Percentiles rank a stretch among this genome's conserved stretches.
Evolutionary conservation across 2,329 filamentous ascomycete genomes (phyloP).

Genomic region (Ophiocordyceps robertsii): DNA sequence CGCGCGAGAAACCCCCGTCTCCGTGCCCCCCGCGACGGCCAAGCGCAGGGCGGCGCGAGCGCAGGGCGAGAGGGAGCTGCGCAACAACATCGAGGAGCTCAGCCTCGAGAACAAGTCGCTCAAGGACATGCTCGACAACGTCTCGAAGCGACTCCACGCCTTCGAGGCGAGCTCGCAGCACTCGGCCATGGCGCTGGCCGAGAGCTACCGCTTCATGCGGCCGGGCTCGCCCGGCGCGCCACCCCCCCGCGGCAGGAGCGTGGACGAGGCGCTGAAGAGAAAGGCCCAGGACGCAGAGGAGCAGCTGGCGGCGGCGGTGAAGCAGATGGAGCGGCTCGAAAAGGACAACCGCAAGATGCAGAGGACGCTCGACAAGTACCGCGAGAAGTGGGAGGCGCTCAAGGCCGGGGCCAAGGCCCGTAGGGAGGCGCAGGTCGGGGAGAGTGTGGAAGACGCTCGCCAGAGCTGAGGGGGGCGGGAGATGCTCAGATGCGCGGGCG

Average conservation of each 20-base stretch:
- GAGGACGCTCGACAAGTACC: constrained; percentile 42
- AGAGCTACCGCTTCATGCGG: constrained; percentile 57
- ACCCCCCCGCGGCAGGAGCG: constrained; percentile 12
- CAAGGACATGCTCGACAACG: constrained; percentile 72
- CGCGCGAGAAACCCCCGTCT: constrained; percentile 52
- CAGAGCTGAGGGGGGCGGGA: constrained; percentile 1
- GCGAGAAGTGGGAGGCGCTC: constrained; percentile 47
- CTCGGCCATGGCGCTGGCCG: constrained; percentile 71
- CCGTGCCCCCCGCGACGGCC: constrained; percentile 24
- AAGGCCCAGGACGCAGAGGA: constrained; percentile 56
- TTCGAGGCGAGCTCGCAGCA: constrained; percentile 90
- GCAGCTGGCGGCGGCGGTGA: constrained; percentile 41
- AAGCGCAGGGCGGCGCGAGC: constrained; percentile 26
- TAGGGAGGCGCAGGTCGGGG: constrained; percentile 26
- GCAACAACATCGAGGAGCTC: constrained; percentile 74
- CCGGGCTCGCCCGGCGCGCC: constrained; percentile 34
- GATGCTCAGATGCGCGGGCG: not conserved
- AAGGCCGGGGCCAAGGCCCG: constrained; percentile 48
- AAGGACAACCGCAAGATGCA: constrained; percentile 41
- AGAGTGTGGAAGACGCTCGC: constrained; percentile 19
- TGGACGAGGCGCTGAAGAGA: constrained; percentile 24
- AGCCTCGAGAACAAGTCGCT: constrained; percentile 78
- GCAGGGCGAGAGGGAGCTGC: constrained; percentile 29
- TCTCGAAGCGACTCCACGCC: constrained; percentile 76
- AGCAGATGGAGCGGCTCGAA: constrained; percentile 55